Percentiles rank a stretch among this genome's conserved stretches.
phyloP scores from a whole-genome alignment of 2,329 filamentous ascomycete species.

The Plenodomus biglobosus region DNA sequence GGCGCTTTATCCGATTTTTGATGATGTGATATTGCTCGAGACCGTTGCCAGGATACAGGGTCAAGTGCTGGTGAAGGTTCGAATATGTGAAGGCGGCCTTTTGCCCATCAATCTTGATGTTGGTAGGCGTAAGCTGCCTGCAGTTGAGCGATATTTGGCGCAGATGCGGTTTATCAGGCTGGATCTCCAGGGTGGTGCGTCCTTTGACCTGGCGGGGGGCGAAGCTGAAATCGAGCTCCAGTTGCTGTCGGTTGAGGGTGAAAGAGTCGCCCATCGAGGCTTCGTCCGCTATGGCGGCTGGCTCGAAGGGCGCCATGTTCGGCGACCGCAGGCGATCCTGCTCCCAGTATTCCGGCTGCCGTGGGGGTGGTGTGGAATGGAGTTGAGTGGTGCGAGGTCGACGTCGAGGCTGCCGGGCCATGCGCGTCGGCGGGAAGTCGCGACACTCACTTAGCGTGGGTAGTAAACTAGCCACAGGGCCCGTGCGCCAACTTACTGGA shows the following conservation, averaged over 20 bases:
- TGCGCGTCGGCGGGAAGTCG: not conserved
- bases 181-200: slow-evolving; percentile 77
- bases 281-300: slow-evolving; percentile 33
- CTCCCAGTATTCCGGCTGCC: slow-evolving; percentile 16
- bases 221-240: slow-evolving; percentile 89
- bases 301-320: slow-evolving; percentile 36
- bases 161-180: slow-evolving; percentile 60
- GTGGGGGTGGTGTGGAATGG: slow-evolving; percentile 5
- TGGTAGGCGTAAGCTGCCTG: slow-evolving; percentile 61
- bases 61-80: slow-evolving; percentile 69
- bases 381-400: not conserved
- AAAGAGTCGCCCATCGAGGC: slow-evolving; percentile 45
- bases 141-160: slow-evolving; percentile 61
- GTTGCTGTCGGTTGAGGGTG: slow-evolving; percentile 76
- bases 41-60: slow-evolving; percentile 62
- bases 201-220: slow-evolving; percentile 72
- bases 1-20: slow-evolving; percentile 65
- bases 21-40: slow-evolving; percentile 77
- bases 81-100: slow-evolving; percentile 46
- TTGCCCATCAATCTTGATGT: slow-evolving; percentile 51
- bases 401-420: not conserved
- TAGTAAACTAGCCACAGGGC: no score
- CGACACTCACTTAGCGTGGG: not conserved
- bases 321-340: slow-evolving; percentile 33
- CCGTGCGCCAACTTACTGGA: no score